phyloP scores from a whole-genome alignment of 2,329 filamentous ascomycete genomes.

The Whalleya microplaca region DNA sequence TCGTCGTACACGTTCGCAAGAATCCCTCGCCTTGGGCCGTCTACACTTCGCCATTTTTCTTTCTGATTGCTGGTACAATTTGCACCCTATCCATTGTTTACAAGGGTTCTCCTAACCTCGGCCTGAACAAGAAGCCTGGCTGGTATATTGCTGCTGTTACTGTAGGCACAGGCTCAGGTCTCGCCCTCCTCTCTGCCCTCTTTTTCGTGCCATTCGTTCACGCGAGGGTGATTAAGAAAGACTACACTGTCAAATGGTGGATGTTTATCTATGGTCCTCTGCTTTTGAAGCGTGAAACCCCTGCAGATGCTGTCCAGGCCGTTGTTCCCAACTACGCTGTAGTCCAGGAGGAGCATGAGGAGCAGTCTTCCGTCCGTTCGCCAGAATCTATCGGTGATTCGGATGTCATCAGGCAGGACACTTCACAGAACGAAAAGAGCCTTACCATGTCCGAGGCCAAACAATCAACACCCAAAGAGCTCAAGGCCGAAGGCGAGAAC shows the following conservation, averaged over 20 bases:
- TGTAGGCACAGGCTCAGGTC: conserved; percentile 63
- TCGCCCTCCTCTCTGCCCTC: conserved; percentile 62
- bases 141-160: conserved; percentile 71
- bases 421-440: conserved; percentile 46
- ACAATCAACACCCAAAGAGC: conserved; percentile 63
- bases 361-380: conserved; percentile 31
- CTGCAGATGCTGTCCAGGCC: conserved; percentile 55
- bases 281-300: conserved; percentile 62
- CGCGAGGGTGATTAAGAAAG: conserved; percentile 69
- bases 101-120: conserved; percentile 75
- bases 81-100: conserved; percentile 80
- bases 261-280: conserved; percentile 65
- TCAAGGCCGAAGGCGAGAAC: conserved; percentile 59
- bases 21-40: conserved; percentile 75
- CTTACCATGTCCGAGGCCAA: conserved; percentile 51
- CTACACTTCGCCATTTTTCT: conserved; percentile 74
- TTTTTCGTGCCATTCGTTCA: conserved; percentile 77
- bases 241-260: conserved; percentile 66
- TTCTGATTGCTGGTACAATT: conserved; percentile 74
- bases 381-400: conserved; percentile 39
- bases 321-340: conserved; percentile 77
- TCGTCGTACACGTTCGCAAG: conserved; percentile 70
- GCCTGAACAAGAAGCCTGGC: conserved; percentile 65
- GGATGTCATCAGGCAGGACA: conserved; percentile 30
- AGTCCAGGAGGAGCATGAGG: conserved; percentile 59